These are phyloP conservation scores for Cercospora sp. DNA, from an alignment of 2,329 filamentous ascomycete genomes.

Conservation along the genomic window DNA sequence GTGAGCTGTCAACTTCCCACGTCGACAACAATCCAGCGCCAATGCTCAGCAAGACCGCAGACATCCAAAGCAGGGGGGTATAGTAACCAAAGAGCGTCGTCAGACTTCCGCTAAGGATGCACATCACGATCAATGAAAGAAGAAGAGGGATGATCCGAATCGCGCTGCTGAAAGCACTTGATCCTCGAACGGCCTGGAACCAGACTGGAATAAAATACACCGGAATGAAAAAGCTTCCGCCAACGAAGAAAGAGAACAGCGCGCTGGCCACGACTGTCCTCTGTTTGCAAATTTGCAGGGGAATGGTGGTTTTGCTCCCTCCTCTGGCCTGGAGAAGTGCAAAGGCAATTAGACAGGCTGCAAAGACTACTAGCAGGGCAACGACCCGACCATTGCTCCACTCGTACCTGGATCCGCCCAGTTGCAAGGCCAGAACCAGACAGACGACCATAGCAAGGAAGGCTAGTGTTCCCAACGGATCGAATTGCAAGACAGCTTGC, in stretches of 20 bases:
- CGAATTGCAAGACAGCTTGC: conserved; percentile 40
- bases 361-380: conserved; percentile 40
- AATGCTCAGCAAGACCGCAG: conserved; percentile 4
- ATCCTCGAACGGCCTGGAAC: conserved; percentile 54
- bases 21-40: conserved; percentile 46
- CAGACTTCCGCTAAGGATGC: conserved; percentile 1
- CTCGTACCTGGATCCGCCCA: conserved; percentile 40
- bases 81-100: conserved; percentile 21
- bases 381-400: conserved; percentile 45
- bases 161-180: conserved; percentile 48
- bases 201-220: conserved; percentile 44
- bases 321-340: conserved; percentile 58
- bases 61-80: conserved; percentile 41
- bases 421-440: conserved; percentile 49
- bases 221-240: conserved; percentile 43
- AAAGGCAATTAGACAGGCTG: conserved; percentile 54
- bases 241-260: conserved; percentile 41
- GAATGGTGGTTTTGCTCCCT: conserved; percentile 46
- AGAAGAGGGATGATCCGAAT: conserved; percentile 50
- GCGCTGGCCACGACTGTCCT: conserved; percentile 42
- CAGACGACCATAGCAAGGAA: conserved; percentile 43
- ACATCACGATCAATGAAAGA: conserved; percentile 16
- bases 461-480: conserved; percentile 40
- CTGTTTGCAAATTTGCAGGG: conserved; percentile 41
- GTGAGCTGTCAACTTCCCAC: conserved; percentile 40